Evolutionary conservation across 139 green algal genomes (phyloP).

Genomic region (Zygnema cylindricum): DNA sequence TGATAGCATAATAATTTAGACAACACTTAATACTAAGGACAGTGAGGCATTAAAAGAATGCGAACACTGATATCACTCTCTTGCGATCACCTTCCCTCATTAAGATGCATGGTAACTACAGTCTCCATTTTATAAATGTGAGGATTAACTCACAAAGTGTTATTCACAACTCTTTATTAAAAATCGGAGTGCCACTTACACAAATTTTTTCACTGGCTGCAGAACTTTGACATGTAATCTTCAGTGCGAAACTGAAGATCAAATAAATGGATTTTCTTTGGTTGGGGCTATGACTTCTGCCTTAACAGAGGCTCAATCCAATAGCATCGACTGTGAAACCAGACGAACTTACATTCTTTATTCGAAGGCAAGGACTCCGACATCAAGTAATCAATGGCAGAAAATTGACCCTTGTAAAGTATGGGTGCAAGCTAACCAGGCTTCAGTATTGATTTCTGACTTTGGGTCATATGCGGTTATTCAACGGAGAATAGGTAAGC

Average conservation of each 20-base stretch:
- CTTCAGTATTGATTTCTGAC: not conserved
- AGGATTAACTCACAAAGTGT: no score
- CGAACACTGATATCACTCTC: no score
- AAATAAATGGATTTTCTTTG: not conserved
- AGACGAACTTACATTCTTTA: not conserved
- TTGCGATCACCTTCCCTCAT: no score
- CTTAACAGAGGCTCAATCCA: not conserved
- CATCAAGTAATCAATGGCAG: not conserved
- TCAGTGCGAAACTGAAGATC: not conserved
- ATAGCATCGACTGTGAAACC: not conserved
- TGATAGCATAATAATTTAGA: no score
- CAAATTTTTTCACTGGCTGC: no score
- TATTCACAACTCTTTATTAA: no score
- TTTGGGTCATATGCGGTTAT: not conserved
- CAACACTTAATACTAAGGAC: no score
- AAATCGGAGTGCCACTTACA: no score
- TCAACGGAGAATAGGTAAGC: not conserved
- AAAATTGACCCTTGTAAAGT: not conserved
- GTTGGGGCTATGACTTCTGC: not conserved
- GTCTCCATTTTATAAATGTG: no score
- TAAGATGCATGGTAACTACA: no score
- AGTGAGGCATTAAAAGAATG: no score
- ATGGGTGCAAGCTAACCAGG: not conserved
- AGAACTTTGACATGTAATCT: no score
- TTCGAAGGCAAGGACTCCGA: not conserved